These are phyloP conservation scores for Fraxinus dipetala DNA, from an alignment of 305 asterid genomes.

Conservation along the genomic window DNA sequence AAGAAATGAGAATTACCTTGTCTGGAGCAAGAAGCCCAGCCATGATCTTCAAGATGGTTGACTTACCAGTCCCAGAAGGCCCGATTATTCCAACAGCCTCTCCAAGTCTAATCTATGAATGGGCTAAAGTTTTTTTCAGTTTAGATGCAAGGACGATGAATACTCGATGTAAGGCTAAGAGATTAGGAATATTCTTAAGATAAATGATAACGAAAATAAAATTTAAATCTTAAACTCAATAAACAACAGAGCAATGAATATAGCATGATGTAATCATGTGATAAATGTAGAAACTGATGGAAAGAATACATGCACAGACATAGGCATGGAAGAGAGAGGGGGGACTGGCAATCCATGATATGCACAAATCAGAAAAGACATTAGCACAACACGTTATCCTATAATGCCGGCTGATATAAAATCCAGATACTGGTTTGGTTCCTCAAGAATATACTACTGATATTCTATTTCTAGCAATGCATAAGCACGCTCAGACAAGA, in stretches of 20 bases:
- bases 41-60: conserved; percentile 90
- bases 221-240: background rate
- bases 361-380: background rate
- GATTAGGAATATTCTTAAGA: background rate
- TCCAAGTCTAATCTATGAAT: conserved; percentile 87
- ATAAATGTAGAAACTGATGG: background rate
- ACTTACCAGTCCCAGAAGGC: conserved; percentile 98
- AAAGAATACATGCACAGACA: background rate
- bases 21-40: conserved; percentile 99
- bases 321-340: background rate
- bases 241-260: background rate
- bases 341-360: background rate
- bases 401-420: background rate
- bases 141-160: conserved; percentile 5
- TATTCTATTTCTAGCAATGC: background rate
- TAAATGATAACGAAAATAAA: background rate
- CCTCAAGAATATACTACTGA: background rate
- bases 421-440: background rate
- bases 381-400: background rate
- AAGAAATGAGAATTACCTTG: conserved; percentile 45
- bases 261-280: background rate
- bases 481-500: background rate
- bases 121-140: conserved; percentile 1
- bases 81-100: conserved; percentile 99
- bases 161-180: background rate